phyloP scores from a whole-genome alignment of 2,329 filamentous ascomycete genomes.

The Neonectria punicea region DNA sequence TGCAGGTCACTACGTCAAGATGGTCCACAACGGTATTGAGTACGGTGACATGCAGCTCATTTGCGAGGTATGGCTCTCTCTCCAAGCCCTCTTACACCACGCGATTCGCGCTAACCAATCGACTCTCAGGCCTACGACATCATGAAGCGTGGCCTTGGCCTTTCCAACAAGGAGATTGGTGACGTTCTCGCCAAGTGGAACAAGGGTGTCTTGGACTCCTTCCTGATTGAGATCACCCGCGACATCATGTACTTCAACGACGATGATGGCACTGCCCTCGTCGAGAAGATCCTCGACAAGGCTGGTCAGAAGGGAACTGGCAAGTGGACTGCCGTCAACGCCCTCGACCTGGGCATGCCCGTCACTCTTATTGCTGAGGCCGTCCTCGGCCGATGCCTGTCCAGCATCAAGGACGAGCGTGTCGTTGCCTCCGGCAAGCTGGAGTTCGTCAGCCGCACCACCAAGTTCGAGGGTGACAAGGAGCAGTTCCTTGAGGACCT shows the following conservation, averaged over 20 bases:
- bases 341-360: constrained; percentile 97
- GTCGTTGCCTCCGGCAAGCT: constrained; percentile 82
- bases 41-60: constrained; percentile 99
- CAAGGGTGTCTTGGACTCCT: constrained; percentile 97
- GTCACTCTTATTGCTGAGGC: constrained; percentile 98
- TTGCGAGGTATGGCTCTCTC: constrained; percentile 78
- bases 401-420: constrained; percentile 94
- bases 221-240: constrained; percentile 98
- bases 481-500: constrained; percentile 95
- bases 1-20: constrained; percentile 99
- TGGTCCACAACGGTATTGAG: constrained; percentile 99
- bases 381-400: constrained; percentile 94
- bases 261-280: constrained; percentile 86
- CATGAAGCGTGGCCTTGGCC: constrained; percentile 96
- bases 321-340: constrained; percentile 99
- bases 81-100: background rate
- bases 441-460: constrained; percentile 77
- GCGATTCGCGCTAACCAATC: constrained; percentile 32
- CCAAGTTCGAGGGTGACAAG: constrained; percentile 87
- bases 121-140: constrained; percentile 90
- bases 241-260: constrained; percentile 99
- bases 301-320: constrained; percentile 99
- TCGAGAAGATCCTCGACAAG: constrained; percentile 99
- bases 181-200: constrained; percentile 97
- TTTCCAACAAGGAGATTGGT: constrained; percentile 93